Percentiles rank a stretch among this genome's conserved stretches.
Conservation (phyloP, 306 rosid species). For the Inga laurina region DNA sequence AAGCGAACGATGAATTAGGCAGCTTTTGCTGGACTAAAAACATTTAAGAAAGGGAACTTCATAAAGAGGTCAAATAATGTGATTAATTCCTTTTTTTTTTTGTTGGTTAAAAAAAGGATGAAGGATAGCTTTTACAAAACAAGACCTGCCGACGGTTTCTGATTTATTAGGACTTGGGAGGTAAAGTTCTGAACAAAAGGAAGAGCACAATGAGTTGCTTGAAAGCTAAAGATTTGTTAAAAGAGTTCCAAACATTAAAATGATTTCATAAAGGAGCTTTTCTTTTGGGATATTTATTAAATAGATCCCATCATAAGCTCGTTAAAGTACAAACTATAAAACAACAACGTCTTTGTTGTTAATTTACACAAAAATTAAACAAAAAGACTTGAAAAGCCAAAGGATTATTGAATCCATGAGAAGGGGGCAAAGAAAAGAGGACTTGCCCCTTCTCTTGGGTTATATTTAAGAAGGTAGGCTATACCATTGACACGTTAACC, state of each 20-base stretch:
- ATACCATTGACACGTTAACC: background rate
- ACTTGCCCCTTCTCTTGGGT: background rate
- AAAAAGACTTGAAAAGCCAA: background rate
- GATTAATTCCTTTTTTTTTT: background rate
- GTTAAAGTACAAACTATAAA: background rate
- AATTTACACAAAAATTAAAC: background rate
- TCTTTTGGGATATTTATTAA: constrained; percentile 2
- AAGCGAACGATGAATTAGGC: background rate
- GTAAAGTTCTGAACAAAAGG: background rate
- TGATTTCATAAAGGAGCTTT: background rate
- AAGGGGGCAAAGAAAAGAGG: constrained; percentile 3
- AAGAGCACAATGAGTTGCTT: background rate
- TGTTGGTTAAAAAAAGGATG: too few relatives aligned
- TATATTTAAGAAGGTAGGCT: background rate
- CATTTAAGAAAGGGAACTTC: background rate
- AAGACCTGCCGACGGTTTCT: background rate
- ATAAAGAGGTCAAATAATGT: background rate
- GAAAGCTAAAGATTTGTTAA: background rate
- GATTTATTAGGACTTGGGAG: background rate
- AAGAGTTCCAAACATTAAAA: background rate
- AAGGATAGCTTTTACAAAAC: background rate
- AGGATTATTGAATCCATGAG: background rate
- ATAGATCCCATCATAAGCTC: background rate
- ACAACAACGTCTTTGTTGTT: background rate
- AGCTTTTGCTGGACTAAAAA: background rate